These are phyloP conservation scores for Phylloporus scabripes DNA, from an alignment of 768 basidiomycete species.

Conservation along the genomic window DNA sequence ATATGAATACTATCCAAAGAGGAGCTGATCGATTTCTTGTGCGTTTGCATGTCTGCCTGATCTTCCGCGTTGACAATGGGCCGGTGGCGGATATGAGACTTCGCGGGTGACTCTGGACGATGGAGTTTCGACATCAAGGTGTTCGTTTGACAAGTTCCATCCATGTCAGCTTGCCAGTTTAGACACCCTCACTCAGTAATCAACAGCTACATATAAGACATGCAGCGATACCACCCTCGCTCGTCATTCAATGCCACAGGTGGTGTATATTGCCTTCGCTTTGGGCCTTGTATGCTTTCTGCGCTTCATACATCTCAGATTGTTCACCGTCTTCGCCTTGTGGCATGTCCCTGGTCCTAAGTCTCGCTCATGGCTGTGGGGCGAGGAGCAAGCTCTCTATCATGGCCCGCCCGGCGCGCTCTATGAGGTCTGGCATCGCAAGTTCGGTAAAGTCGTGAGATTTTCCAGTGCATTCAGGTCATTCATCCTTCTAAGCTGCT, in stretches of 20 bases:
- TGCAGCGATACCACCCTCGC: not conserved
- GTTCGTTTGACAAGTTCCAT: constrained; percentile 5
- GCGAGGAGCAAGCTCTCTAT: constrained; percentile 56
- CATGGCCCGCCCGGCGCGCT: constrained; percentile 44
- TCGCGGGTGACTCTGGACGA: constrained; percentile 24
- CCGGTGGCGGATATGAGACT: constrained; percentile 28
- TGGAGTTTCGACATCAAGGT: constrained; percentile 20
- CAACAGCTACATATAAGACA: constrained; percentile 9
- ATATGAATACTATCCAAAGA: constrained; percentile 57
- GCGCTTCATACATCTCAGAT: constrained; percentile 32
- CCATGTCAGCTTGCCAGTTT: constrained; percentile 4
- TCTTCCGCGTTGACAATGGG: constrained; percentile 37
- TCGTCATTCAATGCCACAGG: constrained; percentile 6
- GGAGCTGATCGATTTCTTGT: constrained; percentile 49
- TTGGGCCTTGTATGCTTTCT: constrained; percentile 28
- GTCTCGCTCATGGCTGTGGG: constrained; percentile 50
- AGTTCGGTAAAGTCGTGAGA: constrained; percentile 49
- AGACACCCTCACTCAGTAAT: constrained; percentile 6
- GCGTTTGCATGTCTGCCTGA: constrained; percentile 19
- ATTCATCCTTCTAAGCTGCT: too few relatives aligned
- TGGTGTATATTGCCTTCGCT: constrained; percentile 5
- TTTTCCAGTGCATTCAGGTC: constrained; percentile 55
- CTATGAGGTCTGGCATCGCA: constrained; percentile 48
- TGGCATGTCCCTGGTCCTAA: constrained; percentile 49
- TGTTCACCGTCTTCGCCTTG: constrained; percentile 33